These are phyloP conservation scores for Dactylonectria macrodidyma DNA, from an alignment of 2,329 filamentous ascomycete genomes.

Conservation along the genomic window DNA sequence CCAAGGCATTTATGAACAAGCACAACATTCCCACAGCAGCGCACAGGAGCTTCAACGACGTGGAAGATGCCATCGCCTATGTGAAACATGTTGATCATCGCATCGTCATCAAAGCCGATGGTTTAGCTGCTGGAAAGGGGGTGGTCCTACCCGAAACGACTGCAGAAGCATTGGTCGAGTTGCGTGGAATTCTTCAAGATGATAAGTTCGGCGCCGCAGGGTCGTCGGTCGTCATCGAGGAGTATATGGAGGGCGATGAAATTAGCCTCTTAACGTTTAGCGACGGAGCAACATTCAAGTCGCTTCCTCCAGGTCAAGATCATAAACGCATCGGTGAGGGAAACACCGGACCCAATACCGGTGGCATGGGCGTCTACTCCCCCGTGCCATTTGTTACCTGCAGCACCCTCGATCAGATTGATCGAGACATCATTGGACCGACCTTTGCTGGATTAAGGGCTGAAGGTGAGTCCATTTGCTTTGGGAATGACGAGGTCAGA, in stretches of 20 bases:
- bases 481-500: no score
- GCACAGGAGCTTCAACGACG: constrained; percentile 78
- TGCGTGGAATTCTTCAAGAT: constrained; percentile 78
- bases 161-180: constrained; percentile 73
- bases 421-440: constrained; percentile 72
- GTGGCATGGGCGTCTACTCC: constrained; percentile 83
- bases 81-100: constrained; percentile 70
- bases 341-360: constrained; percentile 79
- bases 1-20: constrained; percentile 84
- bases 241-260: constrained; percentile 79
- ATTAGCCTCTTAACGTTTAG: constrained; percentile 78
- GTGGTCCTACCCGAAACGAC: constrained; percentile 56
- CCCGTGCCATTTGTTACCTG: constrained; percentile 69
- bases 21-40: constrained; percentile 81
- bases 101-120: constrained; percentile 82
- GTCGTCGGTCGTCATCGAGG: constrained; percentile 80
- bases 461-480: constrained; percentile 58
- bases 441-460: constrained; percentile 74
- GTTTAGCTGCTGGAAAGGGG: constrained; percentile 83
- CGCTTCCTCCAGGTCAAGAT: constrained; percentile 80
- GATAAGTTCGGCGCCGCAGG: constrained; percentile 77
- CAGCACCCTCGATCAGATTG: constrained; percentile 66
- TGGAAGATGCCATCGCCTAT: constrained; percentile 72
- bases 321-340: constrained; percentile 80
- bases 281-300: constrained; percentile 75